Base-by-base conservation (phyloP, 2,329 filamentous ascomycete genomes). In the Parascedosporium putredinis region DNA sequence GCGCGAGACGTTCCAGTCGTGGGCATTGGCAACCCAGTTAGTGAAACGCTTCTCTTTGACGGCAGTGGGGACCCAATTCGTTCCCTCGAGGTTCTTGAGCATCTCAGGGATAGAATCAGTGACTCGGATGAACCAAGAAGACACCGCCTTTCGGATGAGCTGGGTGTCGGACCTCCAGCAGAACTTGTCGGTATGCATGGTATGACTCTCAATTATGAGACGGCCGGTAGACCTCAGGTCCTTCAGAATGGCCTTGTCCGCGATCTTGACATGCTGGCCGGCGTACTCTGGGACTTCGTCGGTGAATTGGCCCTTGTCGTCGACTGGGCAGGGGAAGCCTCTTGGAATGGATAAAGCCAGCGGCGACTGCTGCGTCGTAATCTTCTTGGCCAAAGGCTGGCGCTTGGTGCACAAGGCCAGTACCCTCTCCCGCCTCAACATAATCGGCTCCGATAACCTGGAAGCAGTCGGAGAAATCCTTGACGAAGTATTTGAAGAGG, bases 341-440 rank as follows among this genome's bases (percentile, higher is more conserved):
- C 36, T 73, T 72, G 46, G 81, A 76, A 51, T 62, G 78, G 60
- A 88, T 82, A 53, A 87, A 71, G 36, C 83, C 84, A 42, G 75
- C 68, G 50, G 81, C 74, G 60, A 82, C 67, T 4, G 79, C 80
- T 51, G 85, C 75, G 55, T 77, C 76, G 67, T 86, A 88, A 78
- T 88, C 84, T 57, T 88, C 84, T 65, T 87, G 82, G 73, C 84
- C 84, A 58, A 85, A 88, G 1, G 83, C 83, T 7, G 84, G 84
- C 5, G 84, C 72, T 63, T 87, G 84, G 60, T 88, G 84, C 23
- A 88, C 84, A 50, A 88, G 76, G 61, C 84, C 84, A 44, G 83
- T 81, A 76, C 84, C 84, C 58, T 83, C 83, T 42, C 84, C 83
- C 14, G 80, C 75, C 22, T 82, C 85, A 46, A 88, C 84, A 60